Evolutionary conservation across 78 protist genomes (phyloP), one percentile per base, ranked within the genome.

Genomic region (Dictyostelium capitatum): DNA sequence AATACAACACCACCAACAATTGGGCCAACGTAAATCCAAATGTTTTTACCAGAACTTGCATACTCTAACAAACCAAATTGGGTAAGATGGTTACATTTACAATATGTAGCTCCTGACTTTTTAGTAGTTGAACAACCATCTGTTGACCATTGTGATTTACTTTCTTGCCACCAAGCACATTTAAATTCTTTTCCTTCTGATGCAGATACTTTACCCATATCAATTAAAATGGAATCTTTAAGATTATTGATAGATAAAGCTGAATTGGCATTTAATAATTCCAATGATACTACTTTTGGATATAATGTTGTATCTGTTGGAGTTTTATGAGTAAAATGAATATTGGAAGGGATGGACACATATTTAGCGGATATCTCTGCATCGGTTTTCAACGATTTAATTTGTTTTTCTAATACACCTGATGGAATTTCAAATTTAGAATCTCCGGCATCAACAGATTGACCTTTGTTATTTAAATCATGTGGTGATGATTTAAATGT

Each of bases 21-120:
- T 4, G 79, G 80, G 1, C 83, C 83, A 64, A 87, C 47, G 48
- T 77, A 77, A 6, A 77, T 48, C n/a, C 48, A 43, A 14, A 77
- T 48, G 20, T 37, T 87, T 9, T 70, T 19, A 20, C 19, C 6
- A 1, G 67, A 25, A 30, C 65, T 56, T 4, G 50, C 84, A 65
- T n/a, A 54, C 19, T 79, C 37, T 6, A 87, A 32, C 6, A 87
- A 17, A 50, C 78, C 84, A 77, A 87, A 87, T 43, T 87, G 79
- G 2, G 93, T 87, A 4, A 87, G 53, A 87, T 87, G 93, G 62
- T 28, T 77, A 77, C 85, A 77, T 62, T 87, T 74, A 64, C 93
- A 87, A 32, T 46, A 14, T 11, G 65, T 23, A 30, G 11, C 30
- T 4, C 50, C 78, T 28, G 17, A 50, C 23, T 48, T 30, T 5